Evolutionary conservation across 805 yeast species (phyloP), one percentile per base, ranked within the genome.

Genomic region (Phaffomyces antillensis): DNA sequence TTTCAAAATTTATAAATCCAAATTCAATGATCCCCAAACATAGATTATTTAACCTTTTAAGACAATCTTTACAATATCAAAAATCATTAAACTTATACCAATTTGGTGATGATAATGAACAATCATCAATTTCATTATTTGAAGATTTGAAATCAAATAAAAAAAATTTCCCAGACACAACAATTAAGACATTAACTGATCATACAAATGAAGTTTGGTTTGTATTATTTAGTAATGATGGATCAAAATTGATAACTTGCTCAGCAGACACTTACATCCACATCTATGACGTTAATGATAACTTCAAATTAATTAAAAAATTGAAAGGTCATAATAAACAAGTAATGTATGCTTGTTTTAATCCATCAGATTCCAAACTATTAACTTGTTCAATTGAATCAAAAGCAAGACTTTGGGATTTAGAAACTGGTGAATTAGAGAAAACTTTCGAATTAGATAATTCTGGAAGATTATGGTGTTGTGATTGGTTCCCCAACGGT

Each of bases 141-240:
- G 61, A 66, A 35, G 73, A 71, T 49, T 57, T 63, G 41, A 52
- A 57, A 37, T 64, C 60, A 37, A 54, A 63, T 39, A 48, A 54
- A 34, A 47, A 54, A 17, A 54, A 60, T 36, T 74, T 77, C 48
- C 87, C 88, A 1, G 69, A 69, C 18, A 65, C 65, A 3, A 61
- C 75, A 4, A 56, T 75, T 12, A 69, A 71, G 45, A 70, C 73
- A 0, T 62, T 85, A 7, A 51, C 63, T 1, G 67, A 71, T 37
- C 93, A 86, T 55, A 61, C 66, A 1, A 79, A 82, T 56, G 96
- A 90, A 60, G 91, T 87, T 12, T 90, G 97, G 97, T 83, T 72
- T 58, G 71, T 84, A 13, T 76, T 76, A 46, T 89, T 86, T 58
- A 83, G 93, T 7, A 85, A 88, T 39, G 74, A 76, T 63, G 96